Evolutionary conservation across 2,329 filamentous ascomycete species (phyloP), one percentile per base, ranked within the genome.

Genomic region (Ceratocystiopsis sp.): DNA sequence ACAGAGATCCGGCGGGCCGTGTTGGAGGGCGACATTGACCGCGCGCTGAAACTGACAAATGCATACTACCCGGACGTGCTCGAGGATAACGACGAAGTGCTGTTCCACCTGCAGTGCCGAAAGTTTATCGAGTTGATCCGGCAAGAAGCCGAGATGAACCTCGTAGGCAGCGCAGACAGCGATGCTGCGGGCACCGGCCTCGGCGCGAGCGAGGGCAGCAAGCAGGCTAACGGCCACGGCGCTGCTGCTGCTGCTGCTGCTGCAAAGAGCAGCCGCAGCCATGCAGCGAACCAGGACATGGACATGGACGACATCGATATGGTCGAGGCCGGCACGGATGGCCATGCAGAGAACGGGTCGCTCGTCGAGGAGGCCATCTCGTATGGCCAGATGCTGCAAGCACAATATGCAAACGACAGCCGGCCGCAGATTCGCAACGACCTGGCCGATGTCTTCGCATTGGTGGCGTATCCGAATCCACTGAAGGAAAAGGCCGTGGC

Each of bases 101-200:
- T 87, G 56, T 96, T 98, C 61, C 81, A 79, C 45, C 66, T 98
- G 40, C 76, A 80, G 51, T 95, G 87, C 56, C 78, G 86, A 47
- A 93, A 91, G 57, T 95, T 96, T 58, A 80, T 96, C 47, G 91
- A 98, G 59, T 89, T 98, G 80, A 85, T 93, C 53, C 74, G 82
- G 36, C 73, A 71, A 45, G 78, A 78, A 34, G 77, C 79, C 3
- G 80, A 87, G 51, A 60, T 81, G 16, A 69, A 68, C 53, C 62
- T 68, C 34, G 60, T 62, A 9, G 59, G 63, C 34, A 64, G 63
- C 33, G 64, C 57, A 5, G 69, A 67, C 52, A 60, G 52, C 49
- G 58, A 29, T 55, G 36, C 42, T 12, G 12, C 35, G 11, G 21
- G 41, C 32, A 38, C 16, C 38, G 41, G 35, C 21, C 21, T 19